These are phyloP conservation scores for Candida nonsorbophila DNA, from an alignment of 805 yeast genomes.

Conservation along the genomic window DNA sequence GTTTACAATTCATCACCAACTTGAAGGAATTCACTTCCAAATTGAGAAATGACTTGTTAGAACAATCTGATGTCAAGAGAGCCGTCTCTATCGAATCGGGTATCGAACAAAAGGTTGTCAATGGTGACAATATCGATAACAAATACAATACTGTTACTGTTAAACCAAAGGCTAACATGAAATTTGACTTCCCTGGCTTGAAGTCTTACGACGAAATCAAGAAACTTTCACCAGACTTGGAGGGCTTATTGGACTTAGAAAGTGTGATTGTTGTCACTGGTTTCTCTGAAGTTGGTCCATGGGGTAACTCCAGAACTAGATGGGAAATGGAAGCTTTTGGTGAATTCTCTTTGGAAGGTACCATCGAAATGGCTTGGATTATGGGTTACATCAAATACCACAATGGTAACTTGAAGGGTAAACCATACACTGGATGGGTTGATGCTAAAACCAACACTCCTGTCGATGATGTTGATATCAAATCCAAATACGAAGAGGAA, in stretches of 20 bases:
- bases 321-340: slow-evolving; percentile 99
- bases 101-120: slow-evolving; percentile 77
- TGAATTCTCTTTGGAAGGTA: slow-evolving; percentile 93
- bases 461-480: slow-evolving; percentile 91
- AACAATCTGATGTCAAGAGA: slow-evolving; percentile 86
- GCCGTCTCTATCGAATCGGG: slow-evolving; percentile 94
- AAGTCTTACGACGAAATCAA: slow-evolving; percentile 73
- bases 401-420: slow-evolving; percentile 84
- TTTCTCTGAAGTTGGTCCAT: slow-evolving; percentile 97
- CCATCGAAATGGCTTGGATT: slow-evolving; percentile 99
- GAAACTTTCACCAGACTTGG: slow-evolving; percentile 64
- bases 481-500: slow-evolving; percentile 82
- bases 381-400: slow-evolving; percentile 97
- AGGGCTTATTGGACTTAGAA: slow-evolving; percentile 89
- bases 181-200: slow-evolving; percentile 87
- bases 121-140: slow-evolving; percentile 84
- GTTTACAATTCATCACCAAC: slow-evolving; percentile 88
- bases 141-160: slow-evolving; percentile 73
- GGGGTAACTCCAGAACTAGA: slow-evolving; percentile 98
- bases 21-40: slow-evolving; percentile 81
- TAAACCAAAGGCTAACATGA: slow-evolving; percentile 93
- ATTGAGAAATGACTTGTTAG: slow-evolving; percentile 71
- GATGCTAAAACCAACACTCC: slow-evolving; percentile 91
- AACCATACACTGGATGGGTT: slow-evolving; percentile 95
- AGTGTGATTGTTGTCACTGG: slow-evolving; percentile 94